These are phyloP conservation scores for Saccharum officinarum DNA, from an alignment of 176 grass and related monocot species.

Conservation along the genomic window DNA sequence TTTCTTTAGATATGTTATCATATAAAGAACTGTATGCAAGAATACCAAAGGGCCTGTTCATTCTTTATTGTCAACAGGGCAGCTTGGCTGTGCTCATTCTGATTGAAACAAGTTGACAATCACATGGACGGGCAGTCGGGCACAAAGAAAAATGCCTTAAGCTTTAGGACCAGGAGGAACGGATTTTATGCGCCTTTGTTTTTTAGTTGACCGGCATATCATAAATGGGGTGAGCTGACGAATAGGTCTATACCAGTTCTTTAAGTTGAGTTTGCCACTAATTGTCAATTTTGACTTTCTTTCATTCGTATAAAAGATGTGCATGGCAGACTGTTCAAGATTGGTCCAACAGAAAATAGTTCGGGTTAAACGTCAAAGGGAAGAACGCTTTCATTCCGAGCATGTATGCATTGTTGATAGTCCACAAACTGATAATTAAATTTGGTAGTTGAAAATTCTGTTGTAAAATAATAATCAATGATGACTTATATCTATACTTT, in stretches of 20 bases:
- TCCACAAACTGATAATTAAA: background rate
- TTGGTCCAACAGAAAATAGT: slow-evolving; percentile 18
- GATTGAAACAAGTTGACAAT: slow-evolving; percentile 20
- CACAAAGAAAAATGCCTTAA: background rate
- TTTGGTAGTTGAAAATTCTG: background rate
- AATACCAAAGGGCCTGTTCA: background rate
- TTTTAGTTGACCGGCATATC: slow-evolving; percentile 26
- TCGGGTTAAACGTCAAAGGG: slow-evolving; percentile 30
- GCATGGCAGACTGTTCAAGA: background rate
- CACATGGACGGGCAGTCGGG: background rate
- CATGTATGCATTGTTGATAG: background rate
- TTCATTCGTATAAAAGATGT: background rate
- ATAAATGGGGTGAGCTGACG: slow-evolving; percentile 1
- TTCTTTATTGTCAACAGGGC: background rate
- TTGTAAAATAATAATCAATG: background rate
- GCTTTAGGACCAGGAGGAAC: background rate
- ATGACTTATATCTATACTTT: background rate
- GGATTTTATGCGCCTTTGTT: slow-evolving; percentile 12
- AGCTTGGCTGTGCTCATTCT: background rate
- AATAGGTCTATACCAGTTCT: slow-evolving; percentile 2
- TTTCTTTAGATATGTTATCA: background rate
- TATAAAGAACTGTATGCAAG: background rate
- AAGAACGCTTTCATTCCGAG: background rate
- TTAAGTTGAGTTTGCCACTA: slow-evolving; percentile 15
- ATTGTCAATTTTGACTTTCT: slow-evolving; percentile 31